Percentiles rank a stretch among this genome's conserved stretches.
Evolutionary conservation across 2,329 filamentous ascomycete species (phyloP).

Genomic region (Pseudocercospora pini-densiflorae): DNA sequence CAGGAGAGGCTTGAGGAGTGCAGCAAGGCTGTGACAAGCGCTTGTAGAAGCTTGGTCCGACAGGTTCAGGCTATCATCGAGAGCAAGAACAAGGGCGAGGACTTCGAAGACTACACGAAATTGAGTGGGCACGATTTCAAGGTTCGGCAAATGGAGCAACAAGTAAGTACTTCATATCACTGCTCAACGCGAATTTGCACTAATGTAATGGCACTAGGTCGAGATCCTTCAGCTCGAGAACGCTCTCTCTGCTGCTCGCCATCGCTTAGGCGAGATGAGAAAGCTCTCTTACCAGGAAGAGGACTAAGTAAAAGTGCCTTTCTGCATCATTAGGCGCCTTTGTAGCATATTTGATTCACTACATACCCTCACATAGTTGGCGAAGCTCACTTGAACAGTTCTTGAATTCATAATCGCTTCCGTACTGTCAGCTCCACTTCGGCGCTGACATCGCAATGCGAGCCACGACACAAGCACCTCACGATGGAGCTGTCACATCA

Average conservation of each 20-base stretch:
- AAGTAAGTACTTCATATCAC: too few species aligned
- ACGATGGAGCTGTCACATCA: too few species aligned
- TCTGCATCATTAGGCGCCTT: background rate
- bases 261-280: conserved; percentile 92
- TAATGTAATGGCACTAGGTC: too few species aligned
- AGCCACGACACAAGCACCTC: too few species aligned
- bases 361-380: background rate
- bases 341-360: background rate
- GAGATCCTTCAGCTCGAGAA: conserved; percentile 98
- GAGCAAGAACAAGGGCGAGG: conserved; percentile 75
- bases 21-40: conserved; percentile 87
- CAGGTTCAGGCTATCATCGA: conserved; percentile 96
- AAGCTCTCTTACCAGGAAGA: conserved; percentile 95
- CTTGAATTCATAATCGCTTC: background rate
- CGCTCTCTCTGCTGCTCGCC: conserved; percentile 74
- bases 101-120: conserved; percentile 79
- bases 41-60: conserved; percentile 83
- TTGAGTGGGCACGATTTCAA: conserved; percentile 96
- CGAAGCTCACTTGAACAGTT: background rate
- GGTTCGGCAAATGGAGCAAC: conserved; percentile 98
- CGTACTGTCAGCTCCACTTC: background rate
- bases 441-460: background rate
- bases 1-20: conserved; percentile 91
- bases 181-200: too few species aligned
- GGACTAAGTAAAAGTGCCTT: conserved; percentile 27